Conservation (phyloP, 345 rosid genomes). For the Cardamine chenopodiifolia region DNA sequence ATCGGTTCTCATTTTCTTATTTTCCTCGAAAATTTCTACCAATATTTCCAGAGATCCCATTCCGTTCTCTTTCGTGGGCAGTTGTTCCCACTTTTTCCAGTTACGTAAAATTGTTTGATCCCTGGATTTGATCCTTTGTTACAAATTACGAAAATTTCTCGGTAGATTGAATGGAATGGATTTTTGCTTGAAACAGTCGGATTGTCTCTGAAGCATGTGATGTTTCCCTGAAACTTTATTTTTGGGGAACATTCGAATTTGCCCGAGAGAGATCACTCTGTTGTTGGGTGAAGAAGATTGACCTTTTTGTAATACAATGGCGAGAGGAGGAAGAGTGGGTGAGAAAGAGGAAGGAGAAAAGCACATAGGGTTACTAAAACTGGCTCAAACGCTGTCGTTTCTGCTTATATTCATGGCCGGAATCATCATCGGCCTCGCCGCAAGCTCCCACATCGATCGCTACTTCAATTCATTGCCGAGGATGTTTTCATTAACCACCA, state of each 20-base stretch:
- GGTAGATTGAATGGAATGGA: background rate
- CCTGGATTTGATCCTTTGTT: conserved; percentile 14
- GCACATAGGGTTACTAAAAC: conserved; percentile 62
- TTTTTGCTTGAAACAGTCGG: background rate
- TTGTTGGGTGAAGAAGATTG: background rate
- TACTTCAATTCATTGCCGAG: conserved; percentile 56
- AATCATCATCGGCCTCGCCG: conserved; percentile 67
- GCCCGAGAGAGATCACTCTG: conserved; percentile 5
- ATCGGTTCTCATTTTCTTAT: conserved; percentile 1
- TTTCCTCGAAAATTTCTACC: conserved; percentile 19
- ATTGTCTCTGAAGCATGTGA: conserved; percentile 21
- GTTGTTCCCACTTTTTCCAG: background rate
- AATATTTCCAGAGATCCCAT: conserved; percentile 25
- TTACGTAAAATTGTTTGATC: conserved; percentile 13
- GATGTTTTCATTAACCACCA: conserved; percentile 44
- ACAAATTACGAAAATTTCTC: background rate
- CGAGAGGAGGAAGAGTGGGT: conserved; percentile 49
- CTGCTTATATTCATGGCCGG: conserved; percentile 81
- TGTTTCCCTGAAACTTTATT: conserved; percentile 37
- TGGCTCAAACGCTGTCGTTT: conserved; percentile 72
- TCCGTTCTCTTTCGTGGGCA: background rate
- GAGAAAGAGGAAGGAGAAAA: conserved; percentile 58
- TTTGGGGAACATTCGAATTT: conserved; percentile 16
- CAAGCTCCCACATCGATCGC: conserved; percentile 67
- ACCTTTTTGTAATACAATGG: conserved; percentile 20